Evolutionary conservation across 2,329 filamentous ascomycete species (phyloP).

Genomic region (Juglanconis sp.): DNA sequence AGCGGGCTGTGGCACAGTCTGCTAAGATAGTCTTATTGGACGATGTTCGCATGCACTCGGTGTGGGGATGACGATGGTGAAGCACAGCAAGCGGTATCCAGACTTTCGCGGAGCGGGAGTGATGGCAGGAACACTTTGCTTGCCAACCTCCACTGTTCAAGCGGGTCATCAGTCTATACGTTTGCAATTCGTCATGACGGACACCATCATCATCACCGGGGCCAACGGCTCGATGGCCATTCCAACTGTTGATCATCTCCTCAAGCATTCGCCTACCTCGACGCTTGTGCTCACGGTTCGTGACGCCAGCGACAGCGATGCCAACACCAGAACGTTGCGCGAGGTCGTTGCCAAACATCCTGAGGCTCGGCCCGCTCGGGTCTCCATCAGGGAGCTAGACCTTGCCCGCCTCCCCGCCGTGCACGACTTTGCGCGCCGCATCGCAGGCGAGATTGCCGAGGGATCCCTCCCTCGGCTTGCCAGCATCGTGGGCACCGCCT

Average conservation of each 20-base stretch:
- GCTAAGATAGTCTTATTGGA: no score
- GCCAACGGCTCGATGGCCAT: constrained; percentile 38
- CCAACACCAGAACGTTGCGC: constrained; percentile 29
- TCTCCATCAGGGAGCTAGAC: constrained; percentile 33
- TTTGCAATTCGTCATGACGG: constrained; percentile 22
- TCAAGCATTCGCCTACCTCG: constrained; percentile 5
- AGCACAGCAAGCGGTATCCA: no score
- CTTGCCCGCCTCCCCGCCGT: constrained; percentile 32
- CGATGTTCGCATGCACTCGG: no score
- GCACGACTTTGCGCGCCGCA: constrained; percentile 28
- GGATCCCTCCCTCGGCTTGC: constrained; percentile 29
- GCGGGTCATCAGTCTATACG: not conserved
- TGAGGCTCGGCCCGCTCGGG: constrained; percentile 36
- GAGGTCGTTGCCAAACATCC: constrained; percentile 31
- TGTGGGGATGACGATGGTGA: no score
- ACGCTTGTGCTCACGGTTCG: constrained; percentile 32
- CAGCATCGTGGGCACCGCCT: constrained; percentile 39
- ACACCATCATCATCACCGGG: constrained; percentile 34
- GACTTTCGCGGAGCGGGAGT: no score
- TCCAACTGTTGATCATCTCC: constrained; percentile 31
- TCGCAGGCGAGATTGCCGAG: constrained; percentile 27
- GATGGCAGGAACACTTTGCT: no score
- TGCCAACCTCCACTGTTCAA: no score
- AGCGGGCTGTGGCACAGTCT: no score
- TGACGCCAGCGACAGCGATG: constrained; percentile 24